Percentiles rank a stretch among this genome's conserved stretches.
Conservation (phyloP, 75 land plant species). For the Azolla pinnata region DNA sequence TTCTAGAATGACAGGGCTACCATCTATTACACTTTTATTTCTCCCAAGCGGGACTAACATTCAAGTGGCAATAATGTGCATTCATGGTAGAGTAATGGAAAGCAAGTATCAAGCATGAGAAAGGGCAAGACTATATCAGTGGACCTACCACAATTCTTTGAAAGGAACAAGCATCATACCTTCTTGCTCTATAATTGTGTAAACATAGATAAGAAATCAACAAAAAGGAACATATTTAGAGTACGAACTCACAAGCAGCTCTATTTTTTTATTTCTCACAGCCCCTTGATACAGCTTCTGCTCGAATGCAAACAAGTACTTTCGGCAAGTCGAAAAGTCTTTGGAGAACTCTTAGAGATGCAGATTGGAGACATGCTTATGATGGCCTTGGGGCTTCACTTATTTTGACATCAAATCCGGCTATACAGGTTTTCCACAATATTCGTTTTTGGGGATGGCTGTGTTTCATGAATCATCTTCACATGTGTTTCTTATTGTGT, state of each 20-base stretch:
- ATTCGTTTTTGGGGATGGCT: not conserved
- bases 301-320: conserved; percentile 43
- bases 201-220: too few species aligned
- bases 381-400: conserved; percentile 44
- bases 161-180: too few species aligned
- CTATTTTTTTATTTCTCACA: conserved; percentile 8
- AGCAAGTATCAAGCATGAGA: too few species aligned
- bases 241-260: not conserved
- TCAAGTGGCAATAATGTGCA: too few species aligned
- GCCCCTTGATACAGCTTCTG: conserved; percentile 44
- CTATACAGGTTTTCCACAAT: conserved; percentile 39
- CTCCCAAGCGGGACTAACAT: too few species aligned
- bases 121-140: too few species aligned
- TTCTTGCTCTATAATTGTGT: too few species aligned
- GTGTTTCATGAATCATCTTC: not conserved
- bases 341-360: conserved; percentile 29
- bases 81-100: too few species aligned
- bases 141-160: too few species aligned
- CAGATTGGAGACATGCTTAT: conserved; percentile 35
- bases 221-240: not conserved
- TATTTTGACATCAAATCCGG: conserved; percentile 37
- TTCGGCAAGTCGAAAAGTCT: conserved; percentile 40
- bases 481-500: not conserved
- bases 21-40: too few species aligned
- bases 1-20: too few species aligned